Evolutionary conservation across 257 asterid species (phyloP), one percentile per base, ranked within the genome.

Genomic region (Misopates orontium): DNA sequence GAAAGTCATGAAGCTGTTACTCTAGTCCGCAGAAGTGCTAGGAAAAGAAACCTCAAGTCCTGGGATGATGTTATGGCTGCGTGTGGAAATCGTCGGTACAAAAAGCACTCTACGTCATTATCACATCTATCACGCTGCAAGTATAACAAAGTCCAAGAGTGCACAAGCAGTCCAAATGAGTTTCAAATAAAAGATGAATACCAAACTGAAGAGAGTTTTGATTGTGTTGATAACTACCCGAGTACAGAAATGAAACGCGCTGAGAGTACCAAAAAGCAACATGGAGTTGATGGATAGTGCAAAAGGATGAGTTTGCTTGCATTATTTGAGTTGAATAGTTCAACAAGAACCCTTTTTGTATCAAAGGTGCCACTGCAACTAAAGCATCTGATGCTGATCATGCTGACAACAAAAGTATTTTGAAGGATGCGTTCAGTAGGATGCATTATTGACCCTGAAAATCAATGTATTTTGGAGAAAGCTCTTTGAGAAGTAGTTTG

Each of bases 31-130:
- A 73, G 95, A 80, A 87, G 95, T 64, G 20, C 50, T 49, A 78
- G 97, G 54, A 85, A 85, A 75, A 85, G 96, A 62, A 86, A 80
- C 32, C 73, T 72, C 68, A 84, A 84, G 69, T 70, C 71, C 44
- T 78, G 86, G 79, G 90, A 76, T 15, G 83, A 74, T 67, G 70
- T 70, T 71, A 67, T 56, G 47, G 58, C 74, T 56, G 71, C 79
- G 17, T 66, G 74, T 72, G 78, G 79, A 73, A 40, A 54, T 67
- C 61, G 47, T 31, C 44, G 58, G 73, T 69, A 77, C 23, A 81
- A 73, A 60, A 82, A 52, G 71, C 55, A 78, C 68, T 65, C 64
- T n/a, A 68, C 28, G 28, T 64, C 69, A 7, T 19, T 49, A 20
- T 32, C 69, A 15, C 25, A 40, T 24, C 25, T 60, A 17, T 60